These are phyloP conservation scores for Bipolaris sorokiniana DNA, from an alignment of 2,329 filamentous ascomycete species.

Conservation along the genomic window DNA sequence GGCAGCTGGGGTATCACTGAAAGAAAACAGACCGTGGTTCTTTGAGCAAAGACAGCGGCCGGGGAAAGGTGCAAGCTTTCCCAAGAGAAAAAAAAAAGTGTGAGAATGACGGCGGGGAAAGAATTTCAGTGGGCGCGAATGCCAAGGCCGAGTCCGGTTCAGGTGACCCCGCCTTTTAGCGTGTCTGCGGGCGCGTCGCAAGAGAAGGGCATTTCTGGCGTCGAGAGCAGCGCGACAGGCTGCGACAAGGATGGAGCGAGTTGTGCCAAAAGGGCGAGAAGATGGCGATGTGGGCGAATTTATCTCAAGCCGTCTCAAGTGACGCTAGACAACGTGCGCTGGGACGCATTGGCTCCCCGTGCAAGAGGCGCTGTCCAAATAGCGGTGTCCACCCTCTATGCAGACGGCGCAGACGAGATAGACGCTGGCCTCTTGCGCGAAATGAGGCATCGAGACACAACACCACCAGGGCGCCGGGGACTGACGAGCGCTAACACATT, in stretches of 20 bases:
- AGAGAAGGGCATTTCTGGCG: background rate
- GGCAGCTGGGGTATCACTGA: slow-evolving; percentile 21
- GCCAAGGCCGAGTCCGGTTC: slow-evolving; percentile 13
- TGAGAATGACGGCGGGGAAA: slow-evolving; percentile 24
- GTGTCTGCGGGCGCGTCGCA: slow-evolving; percentile 17
- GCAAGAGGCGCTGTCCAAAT: slow-evolving; percentile 8
- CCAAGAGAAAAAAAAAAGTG: slow-evolving; percentile 52
- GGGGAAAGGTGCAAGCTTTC: slow-evolving; percentile 62
- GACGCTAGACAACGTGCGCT: slow-evolving; percentile 6
- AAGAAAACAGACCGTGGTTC: slow-evolving; percentile 45
- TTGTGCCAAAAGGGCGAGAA: background rate
- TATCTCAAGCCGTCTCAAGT: background rate
- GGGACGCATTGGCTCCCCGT: slow-evolving; percentile 7
- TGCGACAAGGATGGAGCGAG: background rate
- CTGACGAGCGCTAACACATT: background rate
- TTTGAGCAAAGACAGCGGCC: slow-evolving; percentile 52
- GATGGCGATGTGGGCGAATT: background rate
- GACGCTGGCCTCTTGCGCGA: too few species aligned
- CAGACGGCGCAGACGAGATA: background rate
- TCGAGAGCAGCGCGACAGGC: background rate
- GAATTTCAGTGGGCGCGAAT: slow-evolving; percentile 31
- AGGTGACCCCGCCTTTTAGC: slow-evolving; percentile 29
- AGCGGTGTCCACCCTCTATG: slow-evolving; percentile 1
- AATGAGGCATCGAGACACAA: too few species aligned
- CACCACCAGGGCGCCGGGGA: background rate